Base-by-base conservation (phyloP, 805 yeast genomes). In the Zygoascus biomembranicola region DNA sequence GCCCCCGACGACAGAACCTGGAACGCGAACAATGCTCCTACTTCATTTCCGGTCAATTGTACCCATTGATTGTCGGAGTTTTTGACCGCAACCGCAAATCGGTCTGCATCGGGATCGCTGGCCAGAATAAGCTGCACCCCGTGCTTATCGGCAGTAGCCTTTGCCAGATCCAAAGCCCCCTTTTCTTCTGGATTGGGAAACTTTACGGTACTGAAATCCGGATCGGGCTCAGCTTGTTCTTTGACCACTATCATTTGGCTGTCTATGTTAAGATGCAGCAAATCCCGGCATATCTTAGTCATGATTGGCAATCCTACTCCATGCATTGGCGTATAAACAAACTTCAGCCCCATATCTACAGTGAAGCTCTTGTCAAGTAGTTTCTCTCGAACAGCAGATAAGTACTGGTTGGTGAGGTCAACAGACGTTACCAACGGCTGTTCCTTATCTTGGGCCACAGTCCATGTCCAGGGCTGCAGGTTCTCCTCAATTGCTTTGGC, bases 101-200 rank as follows among this genome's bases (percentile, higher is more conserved):
- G 74, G 67, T 92, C 99, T 0, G 98, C 99, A 69, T 92, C 99
- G 0, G 99, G 99, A 64, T 92, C 99, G 67, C 85, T 92, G 0
- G 97, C 96, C 1, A 92, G 62, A 1, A 92, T 92, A 32, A 89
- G 65, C 2, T 70, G 65, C 23, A 77, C 67, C 0, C 74, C 74
- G 1, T 69, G 65, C 5, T 62, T 61, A 43, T 86, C 82, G 0
- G 96, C 97, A 2, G 69, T 66, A 9, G 64, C 50, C 18, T 83
- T 82, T 0, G 96, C 92, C 51, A 84, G 64, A 59, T 81, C 85
- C 52, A 94, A 73, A 0, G 98, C 98, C 2, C 97, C 97, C 57
- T 82, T 80, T 63, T 92, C 99, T 67, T 92, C 99, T 0, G 99
- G 99, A 63, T 92, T 92, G 5, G 99, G 99, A 62, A 92, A 92